Evolutionary conservation across 73 alveolate genomes (phyloP), one percentile per base, ranked within the genome.

Genomic region (Symbiodinium natans): DNA sequence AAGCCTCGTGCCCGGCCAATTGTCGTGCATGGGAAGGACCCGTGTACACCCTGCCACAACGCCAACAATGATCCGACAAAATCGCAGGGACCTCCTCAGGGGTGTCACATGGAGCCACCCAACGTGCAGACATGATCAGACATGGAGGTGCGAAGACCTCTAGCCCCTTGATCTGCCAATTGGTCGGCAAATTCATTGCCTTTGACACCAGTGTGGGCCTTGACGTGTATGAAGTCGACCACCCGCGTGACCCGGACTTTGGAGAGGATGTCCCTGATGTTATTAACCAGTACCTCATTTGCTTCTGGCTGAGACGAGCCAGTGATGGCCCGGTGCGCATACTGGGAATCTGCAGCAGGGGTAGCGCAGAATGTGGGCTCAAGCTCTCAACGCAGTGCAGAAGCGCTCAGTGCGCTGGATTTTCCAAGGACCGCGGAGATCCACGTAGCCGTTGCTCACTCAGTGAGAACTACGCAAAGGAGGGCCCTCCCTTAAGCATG

Each of bases 1-100:
- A 33, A 2, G 74, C 92, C 25, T 83, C 92, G n/a, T 83, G 92
- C 1, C 92, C 92, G 7, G 92, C 92, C 74, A 83, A 56, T 83
- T 83, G 92, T 2, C 92, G 74, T 0, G 92, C 92, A 15, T 83
- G 27, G 15, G 75, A 83, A 27, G 92, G 42, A 13, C 88, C 92
- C 42, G 92, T 23, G 17, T 17, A 83, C 0, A 83, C 43, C 27
- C n/a, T 29, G 4, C 92, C 75, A 2, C 92, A n/a, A 7, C 75
- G 74, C 92, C 92, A 83, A 11, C 92, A 83, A 19, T 36, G 52
- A 27, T 83, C 92, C 1, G 59, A 21, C 15, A 41, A 56, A 4
- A 42, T 29, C 8, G 92, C 42, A 41, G 46, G 33, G 25, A 41
- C 21, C 27, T 41, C 42, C 11, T 39, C 29, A 1, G 92, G 92